Evolutionary conservation across 495 filamentous ascomycete species (phyloP), one percentile per base, ranked within the genome.

Genomic region (Lasiosphaeriaceae sp.): DNA sequence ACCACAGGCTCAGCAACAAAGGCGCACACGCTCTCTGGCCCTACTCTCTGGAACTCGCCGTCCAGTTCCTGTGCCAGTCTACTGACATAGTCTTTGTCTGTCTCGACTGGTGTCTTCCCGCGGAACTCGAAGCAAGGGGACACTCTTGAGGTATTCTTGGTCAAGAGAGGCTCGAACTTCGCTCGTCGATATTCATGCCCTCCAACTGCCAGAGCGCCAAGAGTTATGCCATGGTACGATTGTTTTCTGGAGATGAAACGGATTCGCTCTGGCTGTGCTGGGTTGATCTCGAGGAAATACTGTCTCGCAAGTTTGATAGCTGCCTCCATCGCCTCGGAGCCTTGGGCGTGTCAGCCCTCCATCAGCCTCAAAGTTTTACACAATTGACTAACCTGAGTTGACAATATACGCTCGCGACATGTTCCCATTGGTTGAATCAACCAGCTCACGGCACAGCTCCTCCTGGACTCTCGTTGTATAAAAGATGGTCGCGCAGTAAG

Each of bases 191-290:
- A 74, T 19, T 78, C 66, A 67, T 91, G 88, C 0, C 87, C 85
- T 35, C 85, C 82, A 0, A 86, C 72, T 1, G 79, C 75, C 16
- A 93, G 68, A 0, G 85, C 77, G 0, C 88, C 88, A 1, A 92
- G 71, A 0, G 88, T 92, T 19, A 77, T 86, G 6, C 89, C 89
- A 57, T 93, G 89, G 61, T 90, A 93, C n/a, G 85, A 87, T 20
- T 84, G 80, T 47, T 78, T 74, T 11, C 89, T 75, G 14, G 83
- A 78, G 55, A 93, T 88, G 71, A 86, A 87, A n/a, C 78, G 75
- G 2, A 70, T 68, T 49, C 79, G 64, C 31, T 74, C 62, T 3
- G 66, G 60, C 51, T 77, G 63, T 1, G 60, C 41, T 3, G 55
- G 58, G 20, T 47, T 58, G 20, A 60, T 64, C 70, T 89, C 85